Evolutionary conservation across 108 stramenopile genomes (phyloP), one percentile per base, ranked within the genome.

Genomic region (Skeletonema grethae): DNA sequence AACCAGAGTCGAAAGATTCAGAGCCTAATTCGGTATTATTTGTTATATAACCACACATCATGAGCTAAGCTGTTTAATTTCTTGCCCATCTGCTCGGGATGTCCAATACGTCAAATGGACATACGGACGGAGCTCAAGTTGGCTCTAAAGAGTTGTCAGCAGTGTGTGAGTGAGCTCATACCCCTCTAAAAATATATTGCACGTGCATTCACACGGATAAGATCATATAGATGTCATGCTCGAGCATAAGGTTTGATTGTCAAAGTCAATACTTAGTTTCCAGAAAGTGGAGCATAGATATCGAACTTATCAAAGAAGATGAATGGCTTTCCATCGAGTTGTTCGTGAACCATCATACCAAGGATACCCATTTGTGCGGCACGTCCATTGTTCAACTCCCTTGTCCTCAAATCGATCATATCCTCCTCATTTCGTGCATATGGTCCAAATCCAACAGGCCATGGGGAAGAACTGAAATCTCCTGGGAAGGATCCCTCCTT

Each of bases 361-460:
- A 95, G 80, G 82, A 97, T 94, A 53, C 94, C 96, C 92, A 97
- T 92, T 90, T 85, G 82, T 20, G 96, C 96, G 38, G 94, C 92
- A 63, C 96, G 88, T 43, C 96, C 96, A 72, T 97, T 92, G 87
- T 97, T 97, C 61, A 97, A 79, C 79, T 97, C 96, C 70, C 94
- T 95, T 61, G 92, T 86, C 73, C 85, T 84, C 73, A 86, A 70
- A 59, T 80, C 79, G 45, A 75, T 80, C 84, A 85, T 75, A 46
- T 80, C 75, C 10, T 38, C 63, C 58, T 78, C 77, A n/a, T 59
- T 75, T 35, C 73, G 41, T 18, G 76, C 77, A 61, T 67, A 75
- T 13, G 65, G 76, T 43, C 73, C 68, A 57, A 72, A 79, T 30
- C 82, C 82, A 30, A 83, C 72, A 55, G 76, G 82, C 50, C 78